Evolutionary conservation across 305 asterid genomes (phyloP), one percentile per base, ranked within the genome.

Genomic region (Coffea humblotiana): DNA sequence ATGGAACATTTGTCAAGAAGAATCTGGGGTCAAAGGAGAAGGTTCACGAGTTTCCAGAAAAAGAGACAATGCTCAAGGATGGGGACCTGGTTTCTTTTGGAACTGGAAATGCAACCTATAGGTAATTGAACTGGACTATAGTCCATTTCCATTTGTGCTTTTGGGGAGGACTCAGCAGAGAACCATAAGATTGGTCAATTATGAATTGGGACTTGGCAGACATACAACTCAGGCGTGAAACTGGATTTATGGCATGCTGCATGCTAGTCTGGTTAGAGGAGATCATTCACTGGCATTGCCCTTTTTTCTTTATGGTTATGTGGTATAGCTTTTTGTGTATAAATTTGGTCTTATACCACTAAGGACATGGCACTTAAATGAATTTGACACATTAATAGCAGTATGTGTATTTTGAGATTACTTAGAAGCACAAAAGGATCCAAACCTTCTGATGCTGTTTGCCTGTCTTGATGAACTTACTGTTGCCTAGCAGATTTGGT

Each of bases 81-180:
- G 98, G 95, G 78, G 94, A 96, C 85, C 74, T 89, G 78, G 90
- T 96, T 84, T 86, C 96, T 32, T 96, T 96, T 89, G 99, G 99
- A 77, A 91, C 98, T 84, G 99, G 99, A 71, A 90, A 81, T 56
- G 97, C 98, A 47, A 90, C 83, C 78, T 96, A 92, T 85, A 94
- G 97, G 98, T 94, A 88, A 82, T 75, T 75, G 40, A 69, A 48
- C 73, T 82, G 77, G 51, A 78, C 37, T 65, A 74, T 76, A 70
- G 72, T 74, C 47, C 73, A 2, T 71, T 67, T 74, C 29, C 64
- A 56, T 73, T 18, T 23, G 72, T 51, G 3, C 4, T 76, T 19
- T 65, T 72, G 78, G 68, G n/a, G 45, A 25, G 32, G 64, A 51
- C 43, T 43, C 40, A 11, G 16, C 64, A 29, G 18, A 3, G 61